Conservation (phyloP, 306 rosid species). For the Benincasa hispida region DNA sequence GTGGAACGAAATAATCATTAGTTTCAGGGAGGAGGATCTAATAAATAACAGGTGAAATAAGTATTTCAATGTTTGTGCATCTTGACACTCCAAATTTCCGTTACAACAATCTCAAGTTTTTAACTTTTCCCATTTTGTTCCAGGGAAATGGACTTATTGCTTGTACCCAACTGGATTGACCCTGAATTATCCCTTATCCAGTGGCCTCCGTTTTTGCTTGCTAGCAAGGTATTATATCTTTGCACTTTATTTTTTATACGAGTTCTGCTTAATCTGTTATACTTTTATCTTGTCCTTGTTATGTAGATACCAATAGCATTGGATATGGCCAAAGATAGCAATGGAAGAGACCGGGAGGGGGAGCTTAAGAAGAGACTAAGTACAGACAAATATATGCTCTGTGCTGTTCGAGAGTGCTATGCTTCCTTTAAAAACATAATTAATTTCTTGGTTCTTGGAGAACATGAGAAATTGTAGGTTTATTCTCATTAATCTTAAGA, state of each 20-base stretch:
- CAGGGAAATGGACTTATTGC: slow-evolving; percentile 93
- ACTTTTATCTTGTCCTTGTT: slow-evolving; percentile 1
- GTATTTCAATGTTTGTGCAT: slow-evolving; percentile 4
- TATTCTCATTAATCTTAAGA: background rate
- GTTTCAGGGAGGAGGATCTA: slow-evolving; percentile 92
- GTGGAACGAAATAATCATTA: slow-evolving; percentile 78
- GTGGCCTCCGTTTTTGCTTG: slow-evolving; percentile 99
- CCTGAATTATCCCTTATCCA: slow-evolving; percentile 54
- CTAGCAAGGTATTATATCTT: slow-evolving; percentile 64
- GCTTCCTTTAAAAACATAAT: slow-evolving; percentile 58
- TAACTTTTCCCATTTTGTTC: slow-evolving; percentile 9
- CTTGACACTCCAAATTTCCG: slow-evolving; percentile 5
- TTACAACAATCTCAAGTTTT: background rate
- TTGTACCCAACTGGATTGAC: slow-evolving; percentile 83
- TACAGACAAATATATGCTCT: slow-evolving; percentile 62
- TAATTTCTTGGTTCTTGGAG: slow-evolving; percentile 57
- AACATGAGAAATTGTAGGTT: slow-evolving; percentile 57
- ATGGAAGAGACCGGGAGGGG: slow-evolving; percentile 36
- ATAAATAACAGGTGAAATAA: slow-evolving; percentile 55
- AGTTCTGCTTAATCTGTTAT: background rate
- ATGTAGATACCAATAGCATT: slow-evolving; percentile 85
- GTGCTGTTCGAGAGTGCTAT: slow-evolving; percentile 78
- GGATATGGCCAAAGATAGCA: slow-evolving; percentile 90
- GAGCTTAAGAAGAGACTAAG: slow-evolving; percentile 63
- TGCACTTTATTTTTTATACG: slow-evolving; percentile 8